Conservation (phyloP, 805 yeast genomes). For the Spathaspora arborariae region DNA sequence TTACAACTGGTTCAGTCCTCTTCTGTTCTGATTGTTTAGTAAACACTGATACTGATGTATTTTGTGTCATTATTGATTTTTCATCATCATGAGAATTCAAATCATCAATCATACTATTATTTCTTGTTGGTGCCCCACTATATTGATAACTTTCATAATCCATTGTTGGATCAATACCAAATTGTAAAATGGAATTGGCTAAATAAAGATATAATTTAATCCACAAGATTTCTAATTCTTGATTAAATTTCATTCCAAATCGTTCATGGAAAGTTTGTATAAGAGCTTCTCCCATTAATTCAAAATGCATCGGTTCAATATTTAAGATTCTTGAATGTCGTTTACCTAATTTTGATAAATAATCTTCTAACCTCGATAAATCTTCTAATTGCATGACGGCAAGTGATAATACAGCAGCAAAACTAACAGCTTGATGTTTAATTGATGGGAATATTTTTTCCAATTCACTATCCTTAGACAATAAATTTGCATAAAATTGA, state of each 20-base stretch:
- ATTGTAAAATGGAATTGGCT: slow-evolving; percentile 63
- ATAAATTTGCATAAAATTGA: slow-evolving; percentile 69
- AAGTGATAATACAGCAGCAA: slow-evolving; percentile 72
- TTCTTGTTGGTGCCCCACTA: not conserved
- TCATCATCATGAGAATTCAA: not conserved
- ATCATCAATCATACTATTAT: not conserved
- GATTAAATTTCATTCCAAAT: slow-evolving; percentile 48
- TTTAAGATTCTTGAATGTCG: slow-evolving; percentile 73
- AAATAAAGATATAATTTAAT: slow-evolving; percentile 63
- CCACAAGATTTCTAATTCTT: slow-evolving; percentile 68
- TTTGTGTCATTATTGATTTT: slow-evolving; percentile 7
- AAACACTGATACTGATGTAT: not conserved
- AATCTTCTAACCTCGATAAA: slow-evolving; percentile 53
- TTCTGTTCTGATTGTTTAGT: too few relatives aligned
- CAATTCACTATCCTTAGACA: slow-evolving; percentile 56
- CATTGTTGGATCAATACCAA: slow-evolving; percentile 49
- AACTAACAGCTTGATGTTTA: slow-evolving; percentile 73
- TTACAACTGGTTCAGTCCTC: too few relatives aligned
- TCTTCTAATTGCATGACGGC: slow-evolving; percentile 65
- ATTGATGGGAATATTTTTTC: slow-evolving; percentile 70
- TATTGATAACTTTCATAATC: slow-evolving; percentile 1
- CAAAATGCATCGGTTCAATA: slow-evolving; percentile 64
- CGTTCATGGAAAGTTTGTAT: slow-evolving; percentile 66
- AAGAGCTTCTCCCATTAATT: slow-evolving; percentile 70
- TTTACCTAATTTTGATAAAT: slow-evolving; percentile 62